Evolutionary conservation across 2,329 filamentous ascomycete genomes (phyloP).

Genomic region (Delphinella strobiligena): DNA sequence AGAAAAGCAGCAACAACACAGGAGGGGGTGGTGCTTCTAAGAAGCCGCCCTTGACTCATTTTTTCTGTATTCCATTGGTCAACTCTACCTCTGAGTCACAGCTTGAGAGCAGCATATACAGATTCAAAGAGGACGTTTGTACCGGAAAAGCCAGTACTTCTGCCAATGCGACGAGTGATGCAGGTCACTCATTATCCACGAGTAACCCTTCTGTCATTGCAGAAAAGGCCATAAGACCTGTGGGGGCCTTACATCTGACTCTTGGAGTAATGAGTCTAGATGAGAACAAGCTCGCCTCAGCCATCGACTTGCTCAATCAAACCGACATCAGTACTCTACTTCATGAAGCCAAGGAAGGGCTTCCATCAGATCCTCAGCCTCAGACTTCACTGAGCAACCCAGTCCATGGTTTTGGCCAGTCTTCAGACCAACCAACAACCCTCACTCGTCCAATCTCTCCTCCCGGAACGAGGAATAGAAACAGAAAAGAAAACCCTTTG

Average conservation of each 20-base stretch:
- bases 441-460: slow-evolving; percentile 10
- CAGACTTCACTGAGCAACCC: not conserved
- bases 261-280: slow-evolving; percentile 72
- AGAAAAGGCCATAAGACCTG: slow-evolving; percentile 55
- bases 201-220: slow-evolving; percentile 39
- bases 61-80: slow-evolving; percentile 63
- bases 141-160: too few relatives aligned
- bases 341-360: too few relatives aligned
- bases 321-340: slow-evolving; percentile 17
- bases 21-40: slow-evolving; percentile 14
- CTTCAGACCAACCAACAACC: not conserved
- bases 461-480: slow-evolving; percentile 2
- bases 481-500: slow-evolving; percentile 12
- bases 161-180: too few relatives aligned
- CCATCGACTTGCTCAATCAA: slow-evolving; percentile 24
- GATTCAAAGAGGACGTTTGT: slow-evolving; percentile 7
- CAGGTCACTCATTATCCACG: too few relatives aligned
- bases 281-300: slow-evolving; percentile 37
- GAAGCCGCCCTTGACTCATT: slow-evolving; percentile 52
- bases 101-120: slow-evolving; percentile 35
- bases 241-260: slow-evolving; percentile 75
- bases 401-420: not conserved
- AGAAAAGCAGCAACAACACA: slow-evolving; percentile 12
- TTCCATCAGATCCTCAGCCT: too few relatives aligned
- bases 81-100: slow-evolving; percentile 49